phyloP scores from a whole-genome alignment of 768 basidiomycete species.

The Glaciozyma martinii region DNA sequence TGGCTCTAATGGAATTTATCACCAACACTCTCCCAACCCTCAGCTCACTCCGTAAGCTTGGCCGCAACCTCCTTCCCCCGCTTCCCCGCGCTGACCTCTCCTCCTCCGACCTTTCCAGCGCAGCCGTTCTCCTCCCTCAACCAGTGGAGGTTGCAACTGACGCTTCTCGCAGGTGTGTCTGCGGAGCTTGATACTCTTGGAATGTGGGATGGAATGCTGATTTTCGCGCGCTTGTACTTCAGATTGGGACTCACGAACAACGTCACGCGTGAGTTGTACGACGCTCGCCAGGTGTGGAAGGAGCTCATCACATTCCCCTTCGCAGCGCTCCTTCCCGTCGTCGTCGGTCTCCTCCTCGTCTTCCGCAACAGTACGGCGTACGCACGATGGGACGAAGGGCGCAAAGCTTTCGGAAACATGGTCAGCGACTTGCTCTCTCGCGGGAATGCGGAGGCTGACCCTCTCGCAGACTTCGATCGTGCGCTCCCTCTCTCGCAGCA shows the following conservation, averaged over 20 bases:
- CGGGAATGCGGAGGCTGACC: background rate
- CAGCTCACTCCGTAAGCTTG: background rate
- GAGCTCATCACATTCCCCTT: background rate
- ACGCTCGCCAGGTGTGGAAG: background rate
- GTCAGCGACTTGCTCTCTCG: background rate
- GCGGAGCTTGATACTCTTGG: background rate
- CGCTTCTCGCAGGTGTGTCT: background rate
- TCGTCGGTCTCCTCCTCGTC: conserved; percentile 34
- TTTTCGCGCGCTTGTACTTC: background rate
- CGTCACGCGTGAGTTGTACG: background rate
- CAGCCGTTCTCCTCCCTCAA: conserved; percentile 11
- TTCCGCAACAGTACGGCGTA: conserved; percentile 32
- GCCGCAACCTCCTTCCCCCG: background rate
- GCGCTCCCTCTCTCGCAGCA: conserved; percentile 11
- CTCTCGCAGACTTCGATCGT: conserved; percentile 9
- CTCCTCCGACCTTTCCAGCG: conserved; percentile 1
- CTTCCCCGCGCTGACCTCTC: background rate
- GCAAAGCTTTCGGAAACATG: conserved; percentile 17
- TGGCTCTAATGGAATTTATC: too few species aligned
- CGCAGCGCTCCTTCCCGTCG: conserved; percentile 28
- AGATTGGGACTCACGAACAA: conserved; percentile 19
- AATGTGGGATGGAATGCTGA: background rate
- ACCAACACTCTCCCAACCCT: background rate
- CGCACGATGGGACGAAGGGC: conserved; percentile 19
- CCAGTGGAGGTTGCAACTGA: background rate